Base-by-base conservation (phyloP, 1,284 basidiomycete species). In the Tylopilus orsonianus region DNA sequence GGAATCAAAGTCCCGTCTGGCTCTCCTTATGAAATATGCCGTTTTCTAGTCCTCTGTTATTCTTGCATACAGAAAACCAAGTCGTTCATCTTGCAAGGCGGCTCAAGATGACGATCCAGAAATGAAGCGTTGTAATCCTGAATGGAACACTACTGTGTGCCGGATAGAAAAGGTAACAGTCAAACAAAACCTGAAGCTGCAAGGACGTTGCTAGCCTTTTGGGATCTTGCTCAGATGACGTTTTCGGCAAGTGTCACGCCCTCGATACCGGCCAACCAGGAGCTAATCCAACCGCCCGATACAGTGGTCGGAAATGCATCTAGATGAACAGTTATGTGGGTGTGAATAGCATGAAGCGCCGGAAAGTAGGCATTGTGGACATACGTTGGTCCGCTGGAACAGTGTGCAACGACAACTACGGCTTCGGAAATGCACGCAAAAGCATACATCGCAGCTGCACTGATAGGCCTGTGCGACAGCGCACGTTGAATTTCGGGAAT, bases 31-130 rank as follows among this genome's bases (percentile, higher is more conserved):
- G n/a, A n/a, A n/a, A n/a, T n/a, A n/a, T n/a, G n/a, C n/a, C n/a
- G n/a, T n/a, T n/a, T n/a, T n/a, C n/a, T n/a, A n/a, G n/a, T n/a
- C n/a, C n/a, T n/a, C n/a, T n/a, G n/a, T n/a, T n/a, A n/a, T n/a
- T n/a, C n/a, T n/a, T n/a, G n/a, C n/a, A n/a, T n/a, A n/a, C n/a
- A n/a, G n/a, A n/a, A n/a, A n/a, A n/a, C n/a, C n/a, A n/a, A n/a
- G n/a, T n/a, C n/a, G n/a, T n/a, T n/a, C n/a, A n/a, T n/a, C n/a
- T n/a, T n/a, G n/a, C n/a, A n/a, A n/a, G n/a, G n/a, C 63, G 66
- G 18, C 57, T 68, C 2, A 75, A 48, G 22, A 78, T 33, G 12
- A 79, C 66, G 1, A 69, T 30, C 76, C 75, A 79, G 32, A 57
- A 54, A 27, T 62, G 61, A 3, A 67, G 42, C 0, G 64, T 57